Conservation (phyloP, 768 basidiomycete species). For the Mycena pura region DNA sequence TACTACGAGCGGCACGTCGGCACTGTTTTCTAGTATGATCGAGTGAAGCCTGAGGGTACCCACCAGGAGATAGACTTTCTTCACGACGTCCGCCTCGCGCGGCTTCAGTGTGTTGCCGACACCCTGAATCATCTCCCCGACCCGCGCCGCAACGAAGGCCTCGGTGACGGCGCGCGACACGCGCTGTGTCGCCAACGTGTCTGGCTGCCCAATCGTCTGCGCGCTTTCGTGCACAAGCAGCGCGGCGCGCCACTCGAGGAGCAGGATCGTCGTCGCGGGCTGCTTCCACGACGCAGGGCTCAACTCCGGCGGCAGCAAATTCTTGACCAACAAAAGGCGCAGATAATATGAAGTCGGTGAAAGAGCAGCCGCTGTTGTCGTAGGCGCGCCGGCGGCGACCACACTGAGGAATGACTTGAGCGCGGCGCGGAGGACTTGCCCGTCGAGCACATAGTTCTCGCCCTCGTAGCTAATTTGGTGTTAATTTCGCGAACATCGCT, state of each 20-base stretch:
- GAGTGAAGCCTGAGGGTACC: too few relatives aligned
- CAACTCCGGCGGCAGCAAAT: slow-evolving; percentile 27
- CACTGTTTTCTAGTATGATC: background rate
- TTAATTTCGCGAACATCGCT: too few relatives aligned
- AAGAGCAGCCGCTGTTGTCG: slow-evolving; percentile 36
- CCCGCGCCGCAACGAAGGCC: slow-evolving; percentile 66
- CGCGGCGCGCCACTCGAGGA: slow-evolving; percentile 74
- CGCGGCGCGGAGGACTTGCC: slow-evolving; percentile 76
- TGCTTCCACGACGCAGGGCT: slow-evolving; percentile 43
- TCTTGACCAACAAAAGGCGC: slow-evolving; percentile 49
- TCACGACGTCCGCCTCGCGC: slow-evolving; percentile 39
- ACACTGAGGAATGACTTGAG: slow-evolving; percentile 60
- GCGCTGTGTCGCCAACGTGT: slow-evolving; percentile 63
- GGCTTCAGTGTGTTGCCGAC: slow-evolving; percentile 27
- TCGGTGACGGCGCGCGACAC: slow-evolving; percentile 71
- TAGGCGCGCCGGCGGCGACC: slow-evolving; percentile 34
- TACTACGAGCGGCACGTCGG: slow-evolving; percentile 51
- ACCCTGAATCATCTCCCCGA: slow-evolving; percentile 53
- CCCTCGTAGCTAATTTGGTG: slow-evolving; percentile 68
- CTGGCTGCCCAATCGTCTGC: slow-evolving; percentile 43
- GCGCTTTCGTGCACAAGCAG: slow-evolving; percentile 57
- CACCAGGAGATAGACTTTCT: slow-evolving; percentile 53
- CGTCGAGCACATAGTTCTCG: slow-evolving; percentile 79
- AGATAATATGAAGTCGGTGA: slow-evolving; percentile 63
- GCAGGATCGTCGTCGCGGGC: slow-evolving; percentile 45